phyloP scores from a whole-genome alignment of 2,329 filamentous ascomycete species.

The Zasmidium cellare region DNA sequence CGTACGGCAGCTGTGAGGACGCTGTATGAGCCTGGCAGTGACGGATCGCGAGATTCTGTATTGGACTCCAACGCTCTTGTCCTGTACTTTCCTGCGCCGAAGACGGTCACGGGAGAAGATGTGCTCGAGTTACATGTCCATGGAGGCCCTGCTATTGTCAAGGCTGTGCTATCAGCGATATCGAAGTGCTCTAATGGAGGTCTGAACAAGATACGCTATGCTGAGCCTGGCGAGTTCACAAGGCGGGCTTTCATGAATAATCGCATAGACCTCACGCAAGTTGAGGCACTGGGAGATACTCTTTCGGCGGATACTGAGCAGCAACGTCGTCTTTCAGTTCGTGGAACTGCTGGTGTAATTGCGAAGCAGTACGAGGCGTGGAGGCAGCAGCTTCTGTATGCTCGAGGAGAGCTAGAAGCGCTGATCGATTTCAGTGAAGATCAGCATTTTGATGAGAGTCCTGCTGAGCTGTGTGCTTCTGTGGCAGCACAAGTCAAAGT shows the following conservation, averaged over 20 bases:
- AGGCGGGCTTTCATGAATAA: conserved; percentile 85
- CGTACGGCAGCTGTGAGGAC: conserved; percentile 71
- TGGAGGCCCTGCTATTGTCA: conserved; percentile 84
- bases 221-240: conserved; percentile 94
- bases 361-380: conserved; percentile 78
- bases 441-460: conserved; percentile 92
- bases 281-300: conserved; percentile 63
- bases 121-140: conserved; percentile 93
- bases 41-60: conserved; percentile 45
- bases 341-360: conserved; percentile 66
- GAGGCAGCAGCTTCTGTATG: conserved; percentile 73
- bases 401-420: conserved; percentile 88
- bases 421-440: conserved; percentile 97
- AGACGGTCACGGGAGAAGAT: conserved; percentile 88
- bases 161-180: conserved; percentile 79
- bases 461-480: conserved; percentile 67
- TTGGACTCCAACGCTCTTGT: conserved; percentile 79
- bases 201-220: conserved; percentile 66
- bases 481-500: conserved; percentile 64
- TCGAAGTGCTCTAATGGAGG: conserved; percentile 20
- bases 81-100: conserved; percentile 77
- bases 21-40: conserved; percentile 60
- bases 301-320: conserved; percentile 78
- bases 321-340: conserved; percentile 82
- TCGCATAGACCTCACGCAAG: conserved; percentile 82